Base-by-base conservation (phyloP, 225 moss, liverwort and hornwort genomes). In the Marchantia paleacea region DNA sequence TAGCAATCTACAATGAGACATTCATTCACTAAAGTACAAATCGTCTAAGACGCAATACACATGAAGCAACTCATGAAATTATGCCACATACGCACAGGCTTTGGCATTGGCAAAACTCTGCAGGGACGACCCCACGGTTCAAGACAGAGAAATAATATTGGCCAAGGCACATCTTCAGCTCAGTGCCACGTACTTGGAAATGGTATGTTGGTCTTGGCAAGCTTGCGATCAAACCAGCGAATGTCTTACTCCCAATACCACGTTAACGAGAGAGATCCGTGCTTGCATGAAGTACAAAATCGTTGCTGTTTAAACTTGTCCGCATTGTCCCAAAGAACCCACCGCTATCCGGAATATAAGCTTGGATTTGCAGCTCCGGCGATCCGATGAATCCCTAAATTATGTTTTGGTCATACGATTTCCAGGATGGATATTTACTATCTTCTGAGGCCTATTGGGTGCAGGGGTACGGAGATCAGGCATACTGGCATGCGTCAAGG, bases 381-480 rank as follows among this genome's bases (percentile, higher is more conserved):
- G 3, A 7, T 72, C 10, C 13, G 29, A 18, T 29, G 75, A 75
- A 57, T 30, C 55, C 16, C 75, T 75, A 22, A 75, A 75, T 31
- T 29, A 57, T 25, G 75, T 75, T 15, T 55, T 55, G 31, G n/a
- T 75, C 52, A 75, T 10, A 75, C 75, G 7, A 75, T 75, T 57
- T 55, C 55, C 75, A 75, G 75, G 75, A 75, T 75, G 75, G 75
- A 75, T 75, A 14, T 74, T 75, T 75, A 75, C 58, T 75, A 29
- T 75, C 75, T 29, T 75, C 75, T 75, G 75, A 75, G 55, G 75
- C 75, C 75, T 75, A 75, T 75, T 63, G 75, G 65, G 19, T 80
- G 26, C 66, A 96, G 96, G 91, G 90, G 5, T 91, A 90, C 85
- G 96, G 96, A 84, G 92, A 94, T 72, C 96, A 96, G 77, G 90